Base-by-base conservation (phyloP, 306 rosid species). In the Vigna angularis region DNA sequence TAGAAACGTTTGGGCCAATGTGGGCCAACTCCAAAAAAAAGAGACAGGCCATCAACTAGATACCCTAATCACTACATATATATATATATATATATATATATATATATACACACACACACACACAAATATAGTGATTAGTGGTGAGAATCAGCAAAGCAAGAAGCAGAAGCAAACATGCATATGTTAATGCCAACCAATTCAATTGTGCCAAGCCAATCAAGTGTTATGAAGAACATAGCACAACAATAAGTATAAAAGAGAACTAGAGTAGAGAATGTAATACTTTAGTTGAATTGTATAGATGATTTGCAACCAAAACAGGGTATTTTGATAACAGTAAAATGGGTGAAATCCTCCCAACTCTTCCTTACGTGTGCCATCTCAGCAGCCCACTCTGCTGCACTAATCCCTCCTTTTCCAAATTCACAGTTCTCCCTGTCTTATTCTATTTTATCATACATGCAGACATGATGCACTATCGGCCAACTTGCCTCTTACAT, bases 81-180 rank as follows among this genome's bases (percentile, higher is more conserved):
- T 26, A 59, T 61, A 28, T 26, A 36, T 14, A 24, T 62, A 62
- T 30, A 62, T 6, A 61, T 61, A 28, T 26, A 59, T 61, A 28
- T 13, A 38, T 0, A 24, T 0, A 24, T 3, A 24, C 28, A 24
- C 28, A 26, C 28, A 24, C 28, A 24, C 28, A 26, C 28, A 62
- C 20, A 62, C 4, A 30, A 30, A 30, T 30, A 30, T 30, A 30
- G 34, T 30, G 34, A 30, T 30, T 15, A 34, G 7, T 34, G 38
- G 16, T 45, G 59, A 75, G 48, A 47, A 78, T 62, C n/a, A 22
- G 32, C 70, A 45, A 66, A 59, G 49, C 47, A 62, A 72, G 56
- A 70, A 59, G 12, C 51, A 66, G 69, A 57, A 68, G 50, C 15
- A 47, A 36, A 59, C 66, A 66, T 9, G 36, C 45, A 73, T 12